Base-by-base conservation (phyloP, 2,329 filamentous ascomycete species). In the Trichoderma koningii region DNA sequence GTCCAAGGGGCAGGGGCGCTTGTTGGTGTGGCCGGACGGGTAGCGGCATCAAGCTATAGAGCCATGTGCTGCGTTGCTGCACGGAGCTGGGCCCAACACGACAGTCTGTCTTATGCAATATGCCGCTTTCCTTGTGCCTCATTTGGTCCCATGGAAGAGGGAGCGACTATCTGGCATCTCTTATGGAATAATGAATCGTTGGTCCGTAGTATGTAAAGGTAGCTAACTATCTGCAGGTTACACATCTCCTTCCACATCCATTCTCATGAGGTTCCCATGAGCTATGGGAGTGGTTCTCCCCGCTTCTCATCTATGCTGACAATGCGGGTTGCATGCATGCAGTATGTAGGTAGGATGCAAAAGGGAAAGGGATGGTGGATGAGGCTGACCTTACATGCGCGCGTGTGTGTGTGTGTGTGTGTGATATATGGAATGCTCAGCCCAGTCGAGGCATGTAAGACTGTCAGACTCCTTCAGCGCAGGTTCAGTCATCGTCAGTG, bases 191-290 rank as follows among this genome's bases (percentile, higher is more conserved):
- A 21, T 23, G 34, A 30, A 23, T 30, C 12, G 10, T 10, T 34
- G 1, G 30, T 34, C 30, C 9, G 30, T 34, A 34, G 30, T 62
- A 62, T 62, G 59, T 41, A 53, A 23, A 23, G 21, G 59, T 38
- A n/a, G n/a, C 34, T 38, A 38, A 41, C 23, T 41, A 52, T 61
- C 34, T 52, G n/a, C 57, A 61, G 48, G 47, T 61, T 61, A 30
- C 47, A 52, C 42, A 3, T 30, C 7, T 7, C 28, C 7, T 30
- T 30, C 28, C 28, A 5, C 28, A 7, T 30, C 4, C 7, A 6
- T 6, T 38, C 34, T 38, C 14, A 14, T 10, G 34, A 38, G 28
- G 10, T 38, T 38, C 34, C 14, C 10, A 14, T 38, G 52, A n/a
- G 21, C 26, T 28, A 23, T 57, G n/a, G 48, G 30, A 48, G 7